These are phyloP conservation scores for Trypanosoma theileri DNA, from an alignment of 208 protist genomes.

Conservation along the genomic window DNA sequence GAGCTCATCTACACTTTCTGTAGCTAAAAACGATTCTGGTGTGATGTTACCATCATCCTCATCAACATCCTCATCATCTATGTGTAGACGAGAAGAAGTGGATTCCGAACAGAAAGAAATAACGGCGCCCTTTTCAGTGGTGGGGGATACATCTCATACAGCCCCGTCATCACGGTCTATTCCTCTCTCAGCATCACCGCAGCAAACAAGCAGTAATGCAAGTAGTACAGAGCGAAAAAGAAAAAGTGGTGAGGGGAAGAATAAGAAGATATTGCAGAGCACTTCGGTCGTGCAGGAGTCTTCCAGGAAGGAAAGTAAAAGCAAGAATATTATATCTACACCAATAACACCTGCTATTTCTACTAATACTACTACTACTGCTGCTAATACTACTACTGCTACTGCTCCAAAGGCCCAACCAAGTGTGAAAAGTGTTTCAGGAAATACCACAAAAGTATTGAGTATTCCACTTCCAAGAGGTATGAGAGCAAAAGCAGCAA, in stretches of 20 bases:
- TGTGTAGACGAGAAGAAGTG: no score
- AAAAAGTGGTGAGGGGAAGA: not conserved
- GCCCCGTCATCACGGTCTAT: not conserved
- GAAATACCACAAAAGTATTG: not conserved
- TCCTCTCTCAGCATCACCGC: not conserved
- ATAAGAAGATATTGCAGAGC: not conserved
- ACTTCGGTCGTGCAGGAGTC: no score
- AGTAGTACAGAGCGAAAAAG: not conserved
- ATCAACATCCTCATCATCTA: no score
- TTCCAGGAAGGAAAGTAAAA: no score
- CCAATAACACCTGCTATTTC: not conserved
- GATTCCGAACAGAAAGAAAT: not conserved
- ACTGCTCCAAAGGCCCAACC: not conserved
- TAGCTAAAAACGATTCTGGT: no score
- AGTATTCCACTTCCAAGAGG: slow-evolving; percentile 13
- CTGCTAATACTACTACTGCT: not conserved
- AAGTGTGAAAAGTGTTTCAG: not conserved
- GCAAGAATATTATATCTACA: no score
- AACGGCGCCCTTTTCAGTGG: not conserved
- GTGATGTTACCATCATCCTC: no score
- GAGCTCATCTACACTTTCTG: no score
- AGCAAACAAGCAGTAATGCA: slow-evolving; percentile 13
- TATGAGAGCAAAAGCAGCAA: not conserved
- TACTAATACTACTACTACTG: not conserved
- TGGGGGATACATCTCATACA: not conserved